Base-by-base conservation (phyloP, 441 rosid species). In the Gossypium schwendimanii region DNA sequence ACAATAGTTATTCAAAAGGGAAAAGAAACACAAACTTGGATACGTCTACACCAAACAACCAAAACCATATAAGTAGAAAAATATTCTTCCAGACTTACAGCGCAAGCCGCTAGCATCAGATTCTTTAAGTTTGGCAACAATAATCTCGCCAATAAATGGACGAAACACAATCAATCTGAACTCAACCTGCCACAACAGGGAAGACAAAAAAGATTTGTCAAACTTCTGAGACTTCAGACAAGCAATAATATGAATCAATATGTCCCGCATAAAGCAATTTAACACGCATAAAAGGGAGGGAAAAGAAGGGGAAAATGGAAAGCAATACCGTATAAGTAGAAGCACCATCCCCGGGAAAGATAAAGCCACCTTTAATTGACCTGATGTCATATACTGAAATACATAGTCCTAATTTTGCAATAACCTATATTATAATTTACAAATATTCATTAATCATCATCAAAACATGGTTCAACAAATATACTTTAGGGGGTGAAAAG, bases 301-400 rank as follows among this genome's bases (percentile, higher is more conserved):
- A 33, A 6, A 33, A 33, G 39, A 33, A 33, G 39, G 39, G 39
- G 39, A 33, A 33, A 33, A 33, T 33, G 2, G 39, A 33, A n/a
- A 67, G 59, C 24, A 15, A n/a, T 49, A 61, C 97, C 84, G 82
- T 83, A 83, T 90, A 90, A 0, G 94, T 89, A 0, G 98, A 85
- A 63, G 93, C 91, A 63, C 98, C 98, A 67, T 89, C 97, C 0
- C 93, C 92, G 2, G 96, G 86, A 78, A 83, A 86, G 52, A 94
- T 84, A 74, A 86, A 86, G 26, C 98, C 98, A 39, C 96, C 97
- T 70, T 83, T 75, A 41, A 94, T 73, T 61, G 79, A 78, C 71
- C 36, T 76, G 64, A 89, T 85, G 74, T 91, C 97, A 64, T 92
- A 89, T 23, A 94, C 71, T 15, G 97, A 89, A 58, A 94, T 76